Evolutionary conservation across 1,139 yeast genomes (phyloP).

Genomic region (Magnusiomyces magnusii): DNA sequence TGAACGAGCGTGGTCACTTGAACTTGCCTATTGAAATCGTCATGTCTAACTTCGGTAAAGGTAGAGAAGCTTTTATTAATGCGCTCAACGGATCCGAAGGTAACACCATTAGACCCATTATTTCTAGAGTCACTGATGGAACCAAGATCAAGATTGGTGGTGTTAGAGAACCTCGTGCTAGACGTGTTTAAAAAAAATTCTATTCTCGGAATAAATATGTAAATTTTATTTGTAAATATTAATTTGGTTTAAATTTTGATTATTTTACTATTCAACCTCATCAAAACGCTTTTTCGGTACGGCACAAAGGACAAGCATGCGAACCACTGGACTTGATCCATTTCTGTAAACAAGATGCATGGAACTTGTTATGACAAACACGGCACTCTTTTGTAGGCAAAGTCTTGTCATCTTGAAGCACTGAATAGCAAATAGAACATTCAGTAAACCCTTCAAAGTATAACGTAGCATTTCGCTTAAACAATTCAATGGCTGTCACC

Average conservation of each 20-base stretch:
- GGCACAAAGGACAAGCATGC: constrained; percentile 90
- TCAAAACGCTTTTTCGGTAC: constrained; percentile 48
- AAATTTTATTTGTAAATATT: too few species aligned
- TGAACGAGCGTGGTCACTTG: constrained; percentile 48
- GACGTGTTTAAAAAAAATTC: constrained; percentile 50
- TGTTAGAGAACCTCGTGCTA: constrained; percentile 70
- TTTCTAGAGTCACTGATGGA: constrained; percentile 65
- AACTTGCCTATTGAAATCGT: constrained; percentile 47
- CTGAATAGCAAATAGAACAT: constrained; percentile 93
- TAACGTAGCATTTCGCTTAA: constrained; percentile 68
- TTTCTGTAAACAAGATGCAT: constrained; percentile 92
- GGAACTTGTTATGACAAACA: constrained; percentile 90
- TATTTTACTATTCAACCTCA: not conserved
- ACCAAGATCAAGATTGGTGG: constrained; percentile 91
- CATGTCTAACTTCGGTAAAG: constrained; percentile 77
- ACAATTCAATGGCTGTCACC: constrained; percentile 71
- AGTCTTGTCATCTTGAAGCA: constrained; percentile 83
- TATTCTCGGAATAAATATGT: not conserved
- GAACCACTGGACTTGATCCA: constrained; percentile 96
- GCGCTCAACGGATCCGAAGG: constrained; percentile 93
- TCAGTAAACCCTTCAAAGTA: constrained; percentile 89
- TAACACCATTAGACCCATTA: constrained; percentile 49
- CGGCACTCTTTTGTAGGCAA: constrained; percentile 83
- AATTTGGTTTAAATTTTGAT: too few species aligned
- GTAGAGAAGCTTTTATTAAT: constrained; percentile 77